Evolutionary conservation across 2,329 filamentous ascomycete genomes (phyloP).

Genomic region (Exophiala xenobiotica): DNA sequence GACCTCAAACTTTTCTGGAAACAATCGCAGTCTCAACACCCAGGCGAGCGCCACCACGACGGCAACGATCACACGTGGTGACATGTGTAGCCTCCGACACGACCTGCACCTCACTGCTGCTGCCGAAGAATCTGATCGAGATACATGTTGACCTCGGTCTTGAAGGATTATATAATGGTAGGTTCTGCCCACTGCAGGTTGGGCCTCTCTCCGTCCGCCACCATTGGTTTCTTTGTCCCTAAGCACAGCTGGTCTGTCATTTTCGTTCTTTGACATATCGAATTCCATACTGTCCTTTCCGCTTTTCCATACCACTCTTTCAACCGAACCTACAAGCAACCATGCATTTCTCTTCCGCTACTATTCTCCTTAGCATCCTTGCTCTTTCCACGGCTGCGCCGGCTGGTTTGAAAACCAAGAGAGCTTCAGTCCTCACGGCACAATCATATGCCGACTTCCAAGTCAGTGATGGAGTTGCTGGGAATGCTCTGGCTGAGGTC

Average conservation of each 20-base stretch:
- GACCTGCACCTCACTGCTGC: background rate
- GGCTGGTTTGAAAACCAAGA: conserved; percentile 4
- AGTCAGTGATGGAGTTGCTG: conserved; percentile 46
- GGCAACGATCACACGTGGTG: background rate
- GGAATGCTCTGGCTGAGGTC: conserved; percentile 56
- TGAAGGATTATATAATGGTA: background rate
- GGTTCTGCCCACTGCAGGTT: background rate
- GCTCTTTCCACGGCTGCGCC: conserved; percentile 19
- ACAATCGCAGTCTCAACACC: background rate
- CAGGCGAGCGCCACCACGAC: background rate
- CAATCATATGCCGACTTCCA: conserved; percentile 20
- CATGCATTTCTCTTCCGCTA: conserved; percentile 13
- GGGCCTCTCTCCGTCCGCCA: background rate
- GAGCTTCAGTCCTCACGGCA: conserved; percentile 16
- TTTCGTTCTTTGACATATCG: conserved; percentile 1
- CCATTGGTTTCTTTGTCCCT: background rate
- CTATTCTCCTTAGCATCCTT: conserved; percentile 16
- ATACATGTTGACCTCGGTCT: background rate
- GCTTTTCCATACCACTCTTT: background rate
- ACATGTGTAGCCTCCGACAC: background rate
- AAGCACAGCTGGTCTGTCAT: conserved; percentile 15
- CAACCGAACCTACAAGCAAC: background rate
- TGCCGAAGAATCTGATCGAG: background rate
- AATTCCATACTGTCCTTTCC: background rate
- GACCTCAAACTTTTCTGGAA: background rate